Evolutionary conservation across 2,329 filamentous ascomycete genomes (phyloP).

Genomic region (Colletotrichum sp.): DNA sequence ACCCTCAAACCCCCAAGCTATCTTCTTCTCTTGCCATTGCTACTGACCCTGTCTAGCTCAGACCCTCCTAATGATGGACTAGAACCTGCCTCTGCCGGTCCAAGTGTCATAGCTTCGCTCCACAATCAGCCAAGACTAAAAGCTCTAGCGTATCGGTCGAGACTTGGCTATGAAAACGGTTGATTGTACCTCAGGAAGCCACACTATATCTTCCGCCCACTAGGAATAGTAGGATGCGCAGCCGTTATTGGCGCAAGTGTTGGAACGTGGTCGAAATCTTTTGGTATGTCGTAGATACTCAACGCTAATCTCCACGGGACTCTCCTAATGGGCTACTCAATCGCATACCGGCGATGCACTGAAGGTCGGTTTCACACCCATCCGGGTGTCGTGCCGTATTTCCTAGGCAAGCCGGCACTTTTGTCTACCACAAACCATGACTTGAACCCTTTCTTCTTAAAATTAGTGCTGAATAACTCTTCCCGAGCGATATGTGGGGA

Average conservation of each 20-base stretch:
- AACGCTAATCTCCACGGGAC: neutral
- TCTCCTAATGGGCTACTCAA: neutral
- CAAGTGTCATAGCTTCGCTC: neutral
- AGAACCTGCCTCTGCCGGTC: neutral
- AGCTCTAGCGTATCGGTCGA: neutral
- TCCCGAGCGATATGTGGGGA: no score
- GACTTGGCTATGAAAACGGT: neutral
- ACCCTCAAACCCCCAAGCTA: neutral
- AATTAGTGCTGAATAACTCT: no score
- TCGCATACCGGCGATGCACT: no score
- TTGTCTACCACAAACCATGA: no score
- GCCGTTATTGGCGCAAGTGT: neutral
- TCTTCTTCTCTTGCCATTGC: neutral
- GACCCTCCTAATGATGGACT: neutral
- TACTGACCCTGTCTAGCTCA: neutral
- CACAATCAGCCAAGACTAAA: neutral
- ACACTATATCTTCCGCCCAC: neutral
- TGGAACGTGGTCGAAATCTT: neutral
- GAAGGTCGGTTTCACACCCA: no score
- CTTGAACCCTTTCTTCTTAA: no score
- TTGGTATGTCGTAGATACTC: neutral
- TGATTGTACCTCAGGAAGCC: neutral
- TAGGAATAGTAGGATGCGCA: neutral
- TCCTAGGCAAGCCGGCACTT: no score
- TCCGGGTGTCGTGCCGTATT: no score